Evolutionary conservation across 148 eudicot species (phyloP).

Genomic region (Polygonum maritimum): DNA sequence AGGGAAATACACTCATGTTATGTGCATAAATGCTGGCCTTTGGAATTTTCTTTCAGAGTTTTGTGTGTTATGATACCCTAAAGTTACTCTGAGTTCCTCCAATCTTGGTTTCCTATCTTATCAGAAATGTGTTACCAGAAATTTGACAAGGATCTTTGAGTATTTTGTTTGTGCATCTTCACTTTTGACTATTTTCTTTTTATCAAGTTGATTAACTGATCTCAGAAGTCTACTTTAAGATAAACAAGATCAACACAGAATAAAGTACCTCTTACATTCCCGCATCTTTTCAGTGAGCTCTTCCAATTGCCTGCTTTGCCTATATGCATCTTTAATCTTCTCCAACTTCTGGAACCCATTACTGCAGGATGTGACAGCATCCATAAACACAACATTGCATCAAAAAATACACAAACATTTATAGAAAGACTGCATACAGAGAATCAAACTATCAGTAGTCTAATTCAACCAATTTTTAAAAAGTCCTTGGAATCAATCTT

Average conservation of each 20-base stretch:
- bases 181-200: neutral
- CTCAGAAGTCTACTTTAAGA: neutral
- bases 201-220: neutral
- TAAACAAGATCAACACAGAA: neutral
- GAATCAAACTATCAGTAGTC: neutral
- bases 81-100: neutral
- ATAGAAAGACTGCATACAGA: neutral
- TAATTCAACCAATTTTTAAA: neutral
- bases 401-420: neutral
- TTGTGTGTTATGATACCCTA: neutral
- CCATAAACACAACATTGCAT: neutral
- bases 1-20: neutral
- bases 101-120: neutral
- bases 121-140: neutral
- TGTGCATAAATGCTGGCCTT: neutral
- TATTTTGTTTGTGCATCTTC: neutral
- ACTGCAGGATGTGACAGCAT: conserved; percentile 24
- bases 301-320: conserved; percentile 90
- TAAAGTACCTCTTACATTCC: conserved; percentile 81
- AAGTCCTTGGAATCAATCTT: neutral
- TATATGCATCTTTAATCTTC: conserved; percentile 78
- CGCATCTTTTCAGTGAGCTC: conserved; percentile 98
- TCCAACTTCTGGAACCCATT: conserved; percentile 98
- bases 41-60: neutral
- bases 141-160: neutral